These are phyloP conservation scores for Bonia amplexicaulis DNA, from an alignment of 176 grass and related monocot genomes.

Conservation along the genomic window DNA sequence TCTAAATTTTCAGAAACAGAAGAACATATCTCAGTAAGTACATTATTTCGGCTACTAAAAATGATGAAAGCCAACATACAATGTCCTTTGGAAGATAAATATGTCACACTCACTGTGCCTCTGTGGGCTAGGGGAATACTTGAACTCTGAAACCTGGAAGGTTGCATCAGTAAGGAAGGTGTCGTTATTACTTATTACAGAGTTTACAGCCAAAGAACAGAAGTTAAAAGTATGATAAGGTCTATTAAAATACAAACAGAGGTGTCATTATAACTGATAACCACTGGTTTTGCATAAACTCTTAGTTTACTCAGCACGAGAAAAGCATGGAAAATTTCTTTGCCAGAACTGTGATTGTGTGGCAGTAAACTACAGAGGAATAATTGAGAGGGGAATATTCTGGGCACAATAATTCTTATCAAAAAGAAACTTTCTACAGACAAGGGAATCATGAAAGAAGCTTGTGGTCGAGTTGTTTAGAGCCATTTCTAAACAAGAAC, in stretches of 20 bases:
- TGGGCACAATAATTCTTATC: neutral
- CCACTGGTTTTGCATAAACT: neutral
- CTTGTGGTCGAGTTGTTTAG: neutral
- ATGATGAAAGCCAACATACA: neutral
- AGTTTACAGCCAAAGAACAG: neutral
- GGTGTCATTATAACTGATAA: neutral
- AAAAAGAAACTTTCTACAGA: neutral
- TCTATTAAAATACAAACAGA: neutral
- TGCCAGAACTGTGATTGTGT: neutral
- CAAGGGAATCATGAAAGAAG: neutral
- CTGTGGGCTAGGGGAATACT: constrained; percentile 45
- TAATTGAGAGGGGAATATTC: neutral
- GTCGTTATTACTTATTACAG: neutral
- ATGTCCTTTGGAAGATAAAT: neutral
- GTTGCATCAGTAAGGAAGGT: neutral
- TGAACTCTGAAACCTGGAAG: constrained; percentile 42
- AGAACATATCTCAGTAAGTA: neutral
- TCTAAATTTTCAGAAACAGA: constrained; percentile 28
- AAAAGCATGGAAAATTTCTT: neutral
- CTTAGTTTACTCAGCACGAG: neutral
- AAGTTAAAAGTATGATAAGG: neutral
- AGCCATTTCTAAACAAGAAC: neutral
- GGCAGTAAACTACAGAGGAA: neutral
- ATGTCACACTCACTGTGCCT: constrained; percentile 43
- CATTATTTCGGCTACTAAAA: neutral